A percentile compares a stretch with the other conserved stretches of the same genome.
These are phyloP conservation scores for Leccinum imitatum DNA, from an alignment of 768 basidiomycete species.

Conservation along the genomic window DNA sequence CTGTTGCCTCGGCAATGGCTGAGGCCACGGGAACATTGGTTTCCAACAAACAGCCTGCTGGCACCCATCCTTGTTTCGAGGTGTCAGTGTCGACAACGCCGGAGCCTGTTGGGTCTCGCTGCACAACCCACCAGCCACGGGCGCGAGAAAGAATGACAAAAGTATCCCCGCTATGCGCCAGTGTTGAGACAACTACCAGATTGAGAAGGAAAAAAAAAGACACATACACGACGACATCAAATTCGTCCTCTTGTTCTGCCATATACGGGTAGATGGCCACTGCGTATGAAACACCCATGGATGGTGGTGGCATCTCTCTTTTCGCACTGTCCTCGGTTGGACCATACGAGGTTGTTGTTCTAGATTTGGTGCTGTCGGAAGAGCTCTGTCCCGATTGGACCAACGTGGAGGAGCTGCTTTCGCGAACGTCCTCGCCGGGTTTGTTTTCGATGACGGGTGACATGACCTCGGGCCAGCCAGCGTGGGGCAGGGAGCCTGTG, in stretches of 20 bases:
- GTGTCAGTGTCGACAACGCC: conserved; percentile 77
- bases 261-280: conserved; percentile 99
- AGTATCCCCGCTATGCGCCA: conserved; percentile 70
- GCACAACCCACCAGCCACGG: conserved; percentile 99
- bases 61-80: conserved; percentile 93
- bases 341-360: conserved; percentile 15
- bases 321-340: conserved; percentile 35
- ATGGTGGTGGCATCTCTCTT: conserved; percentile 43
- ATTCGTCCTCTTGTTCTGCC: conserved; percentile 98
- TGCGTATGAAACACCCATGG: conserved; percentile 79
- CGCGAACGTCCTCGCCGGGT: conserved; percentile 44
- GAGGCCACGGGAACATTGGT: conserved; percentile 88
- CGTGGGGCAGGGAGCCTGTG: conserved; percentile 62
- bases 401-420: conserved; percentile 36
- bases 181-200: conserved; percentile 6
- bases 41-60: conserved; percentile 94
- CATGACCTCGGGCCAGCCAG: conserved; percentile 74
- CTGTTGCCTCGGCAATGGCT: conserved; percentile 80
- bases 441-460: conserved; percentile 57
- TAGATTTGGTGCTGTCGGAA: conserved; percentile 23
- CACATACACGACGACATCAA: conserved; percentile 92
- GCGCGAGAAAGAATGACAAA: conserved; percentile 91
- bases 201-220: conserved; percentile 1
- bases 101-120: conserved; percentile 85
- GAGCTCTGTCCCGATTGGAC: conserved; percentile 33